A percentile compares a stretch with the other conserved stretches of the same genome.
These are phyloP conservation scores for Lojkania enalia DNA, from an alignment of 2,329 filamentous ascomycete genomes.

Conservation along the genomic window DNA sequence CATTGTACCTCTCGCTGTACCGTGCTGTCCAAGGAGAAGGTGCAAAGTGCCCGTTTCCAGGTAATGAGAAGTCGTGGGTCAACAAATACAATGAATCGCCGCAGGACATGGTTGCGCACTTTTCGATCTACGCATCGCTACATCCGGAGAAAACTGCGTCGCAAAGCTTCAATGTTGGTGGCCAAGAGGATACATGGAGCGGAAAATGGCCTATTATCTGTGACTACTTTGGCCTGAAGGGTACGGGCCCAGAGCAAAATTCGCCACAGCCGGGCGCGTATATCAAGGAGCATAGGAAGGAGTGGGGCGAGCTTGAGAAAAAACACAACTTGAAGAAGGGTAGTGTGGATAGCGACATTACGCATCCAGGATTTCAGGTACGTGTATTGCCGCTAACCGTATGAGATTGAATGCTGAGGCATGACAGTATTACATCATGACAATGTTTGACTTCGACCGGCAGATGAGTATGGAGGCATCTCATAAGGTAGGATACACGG, in stretches of 20 bases:
- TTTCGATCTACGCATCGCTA: constrained; percentile 48
- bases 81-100: constrained; percentile 47
- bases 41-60: constrained; percentile 46
- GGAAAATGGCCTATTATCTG: constrained; percentile 53
- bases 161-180: constrained; percentile 50
- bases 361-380: constrained; percentile 37
- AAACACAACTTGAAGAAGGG: constrained; percentile 38
- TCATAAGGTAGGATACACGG: constrained; percentile 44
- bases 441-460: constrained; percentile 52
- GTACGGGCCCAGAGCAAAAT: constrained; percentile 36
- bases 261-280: constrained; percentile 35
- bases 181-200: constrained; percentile 47
- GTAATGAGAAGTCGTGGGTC: constrained; percentile 43
- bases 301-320: constrained; percentile 34
- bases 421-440: constrained; percentile 37
- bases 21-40: constrained; percentile 45
- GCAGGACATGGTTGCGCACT: constrained; percentile 48
- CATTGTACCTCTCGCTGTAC: constrained; percentile 45
- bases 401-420: not conserved
- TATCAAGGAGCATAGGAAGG: constrained; percentile 29
- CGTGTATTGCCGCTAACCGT: not conserved
- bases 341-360: constrained; percentile 52
- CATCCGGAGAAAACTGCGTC: constrained; percentile 45
- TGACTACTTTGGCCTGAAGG: constrained; percentile 52
- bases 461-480: constrained; percentile 51